phyloP scores from a whole-genome alignment of 1,284 basidiomycete species.

The Sphaerobolus stellatus region DNA sequence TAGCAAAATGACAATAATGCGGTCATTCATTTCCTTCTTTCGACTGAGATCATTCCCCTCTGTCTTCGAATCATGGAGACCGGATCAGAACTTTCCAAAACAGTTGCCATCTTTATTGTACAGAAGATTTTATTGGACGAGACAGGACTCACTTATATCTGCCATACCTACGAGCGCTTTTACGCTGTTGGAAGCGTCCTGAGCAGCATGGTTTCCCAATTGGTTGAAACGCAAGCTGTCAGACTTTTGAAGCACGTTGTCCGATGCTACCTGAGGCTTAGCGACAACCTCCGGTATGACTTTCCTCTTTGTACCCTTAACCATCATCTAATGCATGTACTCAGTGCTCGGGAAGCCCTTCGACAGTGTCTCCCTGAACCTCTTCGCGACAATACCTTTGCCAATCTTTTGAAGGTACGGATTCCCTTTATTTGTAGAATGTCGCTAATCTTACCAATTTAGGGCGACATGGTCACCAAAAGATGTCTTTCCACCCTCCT shows the following conservation, averaged over 20 bases:
- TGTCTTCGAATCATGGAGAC: slow-evolving; percentile 99
- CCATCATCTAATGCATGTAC: slow-evolving; percentile 3
- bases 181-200: slow-evolving; percentile 98
- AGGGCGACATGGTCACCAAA: slow-evolving; percentile 96
- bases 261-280: slow-evolving; percentile 92
- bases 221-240: slow-evolving; percentile 97
- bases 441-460: slow-evolving; percentile 12
- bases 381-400: slow-evolving; percentile 92
- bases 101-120: slow-evolving; percentile 99
- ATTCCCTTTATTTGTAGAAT: slow-evolving; percentile 2
- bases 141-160: slow-evolving; percentile 97
- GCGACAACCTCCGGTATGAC: slow-evolving; percentile 86
- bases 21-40: slow-evolving; percentile 98
- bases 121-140: slow-evolving; percentile 99
- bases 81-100: slow-evolving; percentile 98
- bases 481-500: slow-evolving; percentile 94
- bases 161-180: slow-evolving; percentile 99
- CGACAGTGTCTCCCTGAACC: slow-evolving; percentile 97
- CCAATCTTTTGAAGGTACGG: slow-evolving; percentile 80
- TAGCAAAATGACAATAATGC: slow-evolving; percentile 99
- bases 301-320: neutral
- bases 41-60: slow-evolving; percentile 99
- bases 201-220: slow-evolving; percentile 97
- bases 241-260: slow-evolving; percentile 97
- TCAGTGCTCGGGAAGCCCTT: slow-evolving; percentile 91